A percentile compares a stretch with the other conserved stretches of the same genome.
Evolutionary conservation across 306 rosid genomes (phyloP).

Genomic region (Corylus americana): DNA sequence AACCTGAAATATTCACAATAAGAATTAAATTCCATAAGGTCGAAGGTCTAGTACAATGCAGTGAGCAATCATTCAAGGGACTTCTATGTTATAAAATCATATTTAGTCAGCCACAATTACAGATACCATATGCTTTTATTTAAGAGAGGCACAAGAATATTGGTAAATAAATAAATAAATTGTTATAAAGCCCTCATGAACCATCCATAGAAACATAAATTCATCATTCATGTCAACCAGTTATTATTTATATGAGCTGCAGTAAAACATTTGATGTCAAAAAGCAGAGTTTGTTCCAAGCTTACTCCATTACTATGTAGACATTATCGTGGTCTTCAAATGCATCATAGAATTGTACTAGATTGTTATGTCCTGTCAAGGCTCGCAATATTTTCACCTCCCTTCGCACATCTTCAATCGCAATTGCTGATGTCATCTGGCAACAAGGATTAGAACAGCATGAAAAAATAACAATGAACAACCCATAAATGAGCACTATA

Average conservation of each 20-base stretch:
- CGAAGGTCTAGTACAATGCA: conserved; percentile 6
- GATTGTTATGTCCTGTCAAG: no score
- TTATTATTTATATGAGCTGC: neutral
- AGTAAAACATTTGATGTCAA: conserved; percentile 13
- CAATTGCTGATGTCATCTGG: no score
- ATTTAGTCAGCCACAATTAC: neutral
- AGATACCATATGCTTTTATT: neutral
- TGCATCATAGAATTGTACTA: no score
- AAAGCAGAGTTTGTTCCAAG: conserved; percentile 25
- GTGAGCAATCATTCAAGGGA: conserved; percentile 3
- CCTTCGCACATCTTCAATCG: no score
- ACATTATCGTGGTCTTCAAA: no score
- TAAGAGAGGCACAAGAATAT: neutral
- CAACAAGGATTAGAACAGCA: no score
- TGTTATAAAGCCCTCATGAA: neutral
- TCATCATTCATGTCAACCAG: neutral
- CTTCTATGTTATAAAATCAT: neutral
- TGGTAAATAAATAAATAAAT: neutral
- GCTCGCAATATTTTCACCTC: no score
- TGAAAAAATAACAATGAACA: no score
- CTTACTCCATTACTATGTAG: conserved; percentile 99
- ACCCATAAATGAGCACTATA: no score
- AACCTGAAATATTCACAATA: conserved; percentile 61
- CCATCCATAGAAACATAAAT: neutral
- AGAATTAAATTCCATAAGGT: neutral